A percentile compares a stretch with the other conserved stretches of the same genome.
phyloP scores from a whole-genome alignment of 2,329 filamentous ascomycete species.

The Diaporthe capsici region DNA sequence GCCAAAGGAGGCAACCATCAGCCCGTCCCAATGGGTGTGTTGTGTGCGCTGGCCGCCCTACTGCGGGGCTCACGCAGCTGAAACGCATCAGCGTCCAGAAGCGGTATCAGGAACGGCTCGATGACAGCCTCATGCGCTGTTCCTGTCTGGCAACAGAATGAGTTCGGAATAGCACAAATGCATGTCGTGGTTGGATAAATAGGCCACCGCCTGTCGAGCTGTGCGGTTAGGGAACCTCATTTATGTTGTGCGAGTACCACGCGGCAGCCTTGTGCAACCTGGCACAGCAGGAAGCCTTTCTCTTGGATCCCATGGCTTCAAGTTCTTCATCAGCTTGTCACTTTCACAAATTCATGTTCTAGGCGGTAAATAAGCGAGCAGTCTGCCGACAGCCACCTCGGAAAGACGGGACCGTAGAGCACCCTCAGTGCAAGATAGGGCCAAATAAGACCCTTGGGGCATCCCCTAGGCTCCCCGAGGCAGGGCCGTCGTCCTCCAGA shows the following conservation, averaged over 20 bases:
- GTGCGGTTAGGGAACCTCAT: slow-evolving; percentile 18
- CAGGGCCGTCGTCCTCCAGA: neutral
- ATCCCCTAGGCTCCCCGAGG: neutral
- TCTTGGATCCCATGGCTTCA: neutral
- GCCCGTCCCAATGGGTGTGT: slow-evolving; percentile 34
- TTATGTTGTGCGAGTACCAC: slow-evolving; percentile 20
- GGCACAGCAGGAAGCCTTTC: slow-evolving; percentile 20
- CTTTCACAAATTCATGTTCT: neutral
- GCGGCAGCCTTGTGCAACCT: slow-evolving; percentile 26
- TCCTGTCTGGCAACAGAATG: neutral
- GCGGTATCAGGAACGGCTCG: slow-evolving; percentile 25
- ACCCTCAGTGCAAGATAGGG: neutral
- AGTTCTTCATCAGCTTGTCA: slow-evolving; percentile 16
- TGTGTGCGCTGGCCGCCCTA: slow-evolving; percentile 19
- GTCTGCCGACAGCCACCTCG: slow-evolving; percentile 1
- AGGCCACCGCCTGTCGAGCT: slow-evolving; percentile 5
- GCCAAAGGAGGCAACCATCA: slow-evolving; percentile 24
- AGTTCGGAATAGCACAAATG: neutral
- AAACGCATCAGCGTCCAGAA: slow-evolving; percentile 32
- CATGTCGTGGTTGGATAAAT: slow-evolving; percentile 14
- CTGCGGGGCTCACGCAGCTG: slow-evolving; percentile 35
- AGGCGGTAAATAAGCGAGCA: neutral
- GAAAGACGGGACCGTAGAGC: neutral
- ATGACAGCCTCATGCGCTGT: slow-evolving; percentile 17
- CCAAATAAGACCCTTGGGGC: neutral